Base-by-base conservation (phyloP, 768 basidiomycete species). In the Agaricus sinodeliciosus region DNA sequence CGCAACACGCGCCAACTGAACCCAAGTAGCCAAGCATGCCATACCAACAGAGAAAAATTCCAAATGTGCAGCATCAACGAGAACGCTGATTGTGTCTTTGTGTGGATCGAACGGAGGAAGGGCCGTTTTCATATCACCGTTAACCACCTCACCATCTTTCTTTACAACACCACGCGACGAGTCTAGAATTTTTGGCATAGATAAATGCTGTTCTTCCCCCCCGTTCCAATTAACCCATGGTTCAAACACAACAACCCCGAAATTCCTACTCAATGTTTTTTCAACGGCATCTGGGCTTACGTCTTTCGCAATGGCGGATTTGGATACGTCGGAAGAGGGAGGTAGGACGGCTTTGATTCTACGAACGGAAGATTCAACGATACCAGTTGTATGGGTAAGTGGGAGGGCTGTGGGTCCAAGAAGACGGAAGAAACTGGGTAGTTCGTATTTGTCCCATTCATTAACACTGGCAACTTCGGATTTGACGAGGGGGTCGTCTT, bases 311-410 rank as follows among this genome's bases (percentile, higher is more conserved):
- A 54, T 9, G 6, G 52, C 37, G 40, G 36, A 48, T 26, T 54
- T 54, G 19, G 45, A 34, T 9, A 59, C 51, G 9, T 61, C 55
- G 8, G 67, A 43, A 3, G 66, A 60, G 3, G 65, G 68, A 4
- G 63, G 61, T 12, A 57, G 64, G 50, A 54, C 56, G 12, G 63
- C 47, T 50, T 73, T 71, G 62, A 90, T 69, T 28, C 76, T 73
- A 9, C 87, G 74, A 50, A 82, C 77, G 1, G 83, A 83, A 31
- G 70, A 74, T 65, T 90, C 87, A 48, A 86, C 79, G 44, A 87
- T 66, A 8, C 84, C 85, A 1, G 82, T 72, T 4, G 72, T 75
- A 59, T 88, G 85, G 0, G 86, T 85, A 48, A 77, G 59, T 0
- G 85, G 80, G 34, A 88, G 65, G 5, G 66, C 63, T 11, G 77